Evolutionary conservation across 352 stramenopile genomes (phyloP).

Genomic region (Pythium sukuiense): DNA sequence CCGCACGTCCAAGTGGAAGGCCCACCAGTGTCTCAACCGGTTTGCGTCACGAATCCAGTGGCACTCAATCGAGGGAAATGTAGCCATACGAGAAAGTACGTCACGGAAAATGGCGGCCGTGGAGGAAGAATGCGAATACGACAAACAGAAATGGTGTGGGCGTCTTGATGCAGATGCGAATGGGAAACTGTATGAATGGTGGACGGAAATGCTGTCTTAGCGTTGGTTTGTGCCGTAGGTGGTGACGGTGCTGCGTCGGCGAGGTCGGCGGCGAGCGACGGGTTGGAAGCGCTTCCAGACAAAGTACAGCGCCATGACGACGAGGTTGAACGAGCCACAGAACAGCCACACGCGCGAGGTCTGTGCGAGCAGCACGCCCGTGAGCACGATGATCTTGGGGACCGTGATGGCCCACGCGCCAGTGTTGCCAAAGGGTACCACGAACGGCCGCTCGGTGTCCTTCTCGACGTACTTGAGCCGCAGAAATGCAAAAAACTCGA

Average conservation of each 20-base stretch:
- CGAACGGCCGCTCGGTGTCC: constrained; percentile 68
- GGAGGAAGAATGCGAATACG: neutral
- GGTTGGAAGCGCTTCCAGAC: constrained; percentile 68
- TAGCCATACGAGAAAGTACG: constrained; percentile 14
- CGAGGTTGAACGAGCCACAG: constrained; percentile 69
- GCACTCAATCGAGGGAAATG: constrained; percentile 18
- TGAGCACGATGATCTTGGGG: constrained; percentile 81
- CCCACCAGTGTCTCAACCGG: neutral
- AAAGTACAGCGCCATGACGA: constrained; percentile 52
- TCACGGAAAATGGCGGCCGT: neutral
- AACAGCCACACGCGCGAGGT: constrained; percentile 67
- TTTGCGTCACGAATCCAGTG: constrained; percentile 3
- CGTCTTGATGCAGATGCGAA: neutral
- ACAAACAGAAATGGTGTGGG: neutral
- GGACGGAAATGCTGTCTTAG: constrained; percentile 6
- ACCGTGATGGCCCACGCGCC: constrained; percentile 79
- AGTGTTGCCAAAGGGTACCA: constrained; percentile 64
- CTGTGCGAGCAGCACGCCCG: constrained; percentile 68
- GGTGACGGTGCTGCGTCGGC: constrained; percentile 4
- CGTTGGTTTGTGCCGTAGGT: constrained; percentile 25
- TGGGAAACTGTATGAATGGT: neutral
- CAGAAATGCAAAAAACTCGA: constrained; percentile 85
- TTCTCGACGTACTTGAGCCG: constrained; percentile 84
- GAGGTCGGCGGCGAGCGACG: constrained; percentile 5
- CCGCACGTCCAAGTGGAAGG: neutral